Conservation (phyloP, 2,329 filamentous ascomycete genomes). For the Aureobasidium sp. region DNA sequence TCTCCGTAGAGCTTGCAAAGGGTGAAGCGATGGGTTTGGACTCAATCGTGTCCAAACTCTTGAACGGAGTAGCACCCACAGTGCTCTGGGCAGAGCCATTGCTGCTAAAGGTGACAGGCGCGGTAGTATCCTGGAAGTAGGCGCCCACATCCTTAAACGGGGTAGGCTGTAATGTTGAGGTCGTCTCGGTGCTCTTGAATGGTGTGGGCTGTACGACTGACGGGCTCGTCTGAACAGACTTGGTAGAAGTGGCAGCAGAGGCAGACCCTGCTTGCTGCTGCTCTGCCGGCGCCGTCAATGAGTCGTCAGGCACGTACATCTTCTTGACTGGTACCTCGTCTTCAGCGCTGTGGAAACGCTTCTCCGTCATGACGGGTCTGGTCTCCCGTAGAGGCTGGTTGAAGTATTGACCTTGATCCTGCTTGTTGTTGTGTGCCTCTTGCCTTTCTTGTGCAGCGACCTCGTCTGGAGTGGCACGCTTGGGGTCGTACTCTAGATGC, state of each 20-base stretch:
- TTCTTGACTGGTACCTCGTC: slow-evolving; percentile 11
- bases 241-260: slow-evolving; percentile 2
- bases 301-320: background rate
- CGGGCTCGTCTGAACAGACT: background rate
- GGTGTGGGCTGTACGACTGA: background rate
- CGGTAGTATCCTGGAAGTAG: background rate
- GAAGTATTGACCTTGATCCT: background rate
- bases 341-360: slow-evolving; percentile 1
- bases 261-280: background rate
- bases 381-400: background rate
- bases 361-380: background rate
- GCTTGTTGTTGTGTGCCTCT: background rate
- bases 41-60: background rate
- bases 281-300: slow-evolving; percentile 4
- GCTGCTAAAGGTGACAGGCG: background rate
- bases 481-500: slow-evolving; percentile 5
- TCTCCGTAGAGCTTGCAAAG: background rate
- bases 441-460: background rate
- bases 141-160: background rate
- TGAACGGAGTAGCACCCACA: background rate
- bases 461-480: slow-evolving; percentile 2
- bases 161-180: background rate
- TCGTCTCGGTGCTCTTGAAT: background rate
- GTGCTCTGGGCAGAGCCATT: background rate
- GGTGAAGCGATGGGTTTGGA: background rate